These are phyloP conservation scores for Orbilia quercus DNA, from an alignment of 2,329 filamentous ascomycete genomes.

Conservation along the genomic window DNA sequence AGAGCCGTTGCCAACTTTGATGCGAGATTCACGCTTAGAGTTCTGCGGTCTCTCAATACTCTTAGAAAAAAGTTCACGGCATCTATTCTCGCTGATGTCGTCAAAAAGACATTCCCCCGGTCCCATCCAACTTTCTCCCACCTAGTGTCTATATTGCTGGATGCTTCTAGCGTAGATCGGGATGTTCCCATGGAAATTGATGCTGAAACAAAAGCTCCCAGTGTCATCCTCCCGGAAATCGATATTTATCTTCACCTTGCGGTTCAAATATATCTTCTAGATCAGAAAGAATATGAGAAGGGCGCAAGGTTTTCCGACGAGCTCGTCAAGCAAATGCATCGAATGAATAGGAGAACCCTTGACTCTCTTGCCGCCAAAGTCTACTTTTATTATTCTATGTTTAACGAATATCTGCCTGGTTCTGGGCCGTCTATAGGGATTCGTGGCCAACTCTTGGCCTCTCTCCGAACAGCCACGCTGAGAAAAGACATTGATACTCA, in stretches of 20 bases:
- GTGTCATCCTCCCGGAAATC: constrained; percentile 85
- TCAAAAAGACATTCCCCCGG: constrained; percentile 80
- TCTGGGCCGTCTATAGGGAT: constrained; percentile 88
- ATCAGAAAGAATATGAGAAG: constrained; percentile 81
- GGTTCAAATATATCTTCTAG: constrained; percentile 86
- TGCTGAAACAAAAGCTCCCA: constrained; percentile 71
- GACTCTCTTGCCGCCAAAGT: constrained; percentile 94
- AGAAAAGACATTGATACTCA: constrained; percentile 98
- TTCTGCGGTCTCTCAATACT: constrained; percentile 92
- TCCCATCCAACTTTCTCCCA: constrained; percentile 75
- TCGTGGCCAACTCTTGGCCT: constrained; percentile 84
- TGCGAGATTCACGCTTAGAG: constrained; percentile 91
- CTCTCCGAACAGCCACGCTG: constrained; percentile 91
- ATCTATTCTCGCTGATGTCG: constrained; percentile 81
- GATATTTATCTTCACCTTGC: constrained; percentile 90
- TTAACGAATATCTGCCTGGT: constrained; percentile 85
- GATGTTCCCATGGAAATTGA: constrained; percentile 80
- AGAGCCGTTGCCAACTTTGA: constrained; percentile 93
- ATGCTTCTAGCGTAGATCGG: constrained; percentile 65
- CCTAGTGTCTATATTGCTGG: constrained; percentile 75
- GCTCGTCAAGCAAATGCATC: constrained; percentile 84
- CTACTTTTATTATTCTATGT: constrained; percentile 97
- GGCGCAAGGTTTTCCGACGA: constrained; percentile 86
- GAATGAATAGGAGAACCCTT: constrained; percentile 89
- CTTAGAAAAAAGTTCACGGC: constrained; percentile 89